Conservation (phyloP, 2,329 filamentous ascomycete genomes). For the Diatrype stigma region DNA sequence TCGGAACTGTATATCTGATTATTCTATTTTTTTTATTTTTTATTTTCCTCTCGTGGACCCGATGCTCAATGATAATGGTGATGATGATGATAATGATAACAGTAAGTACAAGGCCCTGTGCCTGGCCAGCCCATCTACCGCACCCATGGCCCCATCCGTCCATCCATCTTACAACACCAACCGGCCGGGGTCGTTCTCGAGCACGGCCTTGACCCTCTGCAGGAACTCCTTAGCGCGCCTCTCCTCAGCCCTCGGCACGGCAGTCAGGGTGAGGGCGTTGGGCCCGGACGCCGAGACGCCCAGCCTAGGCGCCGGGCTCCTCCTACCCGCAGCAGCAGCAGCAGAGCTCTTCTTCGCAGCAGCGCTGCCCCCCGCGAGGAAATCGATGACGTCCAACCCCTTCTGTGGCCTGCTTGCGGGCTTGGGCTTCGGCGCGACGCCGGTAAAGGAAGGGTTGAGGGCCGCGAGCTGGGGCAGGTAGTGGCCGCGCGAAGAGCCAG, state of each 20-base stretch:
- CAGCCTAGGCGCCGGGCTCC: slow-evolving; percentile 9
- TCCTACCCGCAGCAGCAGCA: too few species aligned
- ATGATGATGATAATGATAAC: too few species aligned
- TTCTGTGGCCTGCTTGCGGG: too few species aligned
- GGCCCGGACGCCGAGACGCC: slow-evolving; percentile 48
- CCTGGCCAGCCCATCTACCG: not conserved
- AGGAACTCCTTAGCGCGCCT: slow-evolving; percentile 77
- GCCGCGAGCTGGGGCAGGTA: slow-evolving; percentile 69
- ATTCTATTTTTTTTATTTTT: too few species aligned
- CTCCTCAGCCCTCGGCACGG: slow-evolving; percentile 78
- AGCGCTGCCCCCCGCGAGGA: slow-evolving; percentile 55
- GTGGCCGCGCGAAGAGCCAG: slow-evolving; percentile 48
- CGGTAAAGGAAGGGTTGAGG: slow-evolving; percentile 40
- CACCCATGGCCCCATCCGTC: not conserved
- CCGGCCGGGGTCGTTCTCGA: slow-evolving; percentile 76
- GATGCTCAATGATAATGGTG: too few species aligned
- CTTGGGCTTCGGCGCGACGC: slow-evolving; percentile 27
- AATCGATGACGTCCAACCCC: slow-evolving; percentile 75
- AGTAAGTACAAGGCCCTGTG: too few species aligned
- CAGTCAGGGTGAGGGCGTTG: slow-evolving; percentile 77
- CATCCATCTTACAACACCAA: slow-evolving; percentile 54
- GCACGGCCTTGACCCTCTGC: slow-evolving; percentile 75
- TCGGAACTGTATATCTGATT: too few species aligned
- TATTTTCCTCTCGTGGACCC: too few species aligned
- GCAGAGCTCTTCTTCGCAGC: slow-evolving; percentile 22